Evolutionary conservation across 2,329 filamentous ascomycete genomes (phyloP), one percentile per base, ranked within the genome.

Genomic region (Apiospora aurea): DNA sequence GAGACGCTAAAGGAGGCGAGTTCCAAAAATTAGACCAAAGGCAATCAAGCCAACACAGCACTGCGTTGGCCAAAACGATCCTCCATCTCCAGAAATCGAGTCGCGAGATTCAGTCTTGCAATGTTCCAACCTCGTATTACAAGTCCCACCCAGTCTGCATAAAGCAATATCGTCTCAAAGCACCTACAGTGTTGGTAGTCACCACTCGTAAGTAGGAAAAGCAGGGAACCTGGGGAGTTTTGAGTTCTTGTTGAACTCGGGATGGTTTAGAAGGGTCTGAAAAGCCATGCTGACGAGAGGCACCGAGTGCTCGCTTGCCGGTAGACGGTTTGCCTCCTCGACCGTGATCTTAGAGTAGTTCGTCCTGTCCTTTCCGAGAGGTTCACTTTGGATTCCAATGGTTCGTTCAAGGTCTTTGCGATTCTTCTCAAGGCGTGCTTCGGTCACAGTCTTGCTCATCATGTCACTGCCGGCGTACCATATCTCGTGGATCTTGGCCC

Each of bases 201-300:
- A 64, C 8, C 57, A 64, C 34, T 64, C n/a, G 34, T 34, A 64
- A 10, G 57, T 41, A 13, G 57, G 57, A 13, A 41, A 38, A 3
- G 18, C 26, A 13, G 46, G 34, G 21, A 73, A 77, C 57, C 47
- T 74, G 13, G 76, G 76, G 38, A 77, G 73, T 4, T 71, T 72
- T 14, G 72, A 61, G 34, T 70, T 57, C 0, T 67, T 67, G 10
- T 71, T 72, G 47, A 78, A 69, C 16, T 73, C 74, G 1, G 75
- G 75, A 14, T 71, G 71, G 68, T 73, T 74, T n/a, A 70, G 71
- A n/a, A 80, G 46, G 24, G 76, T 74, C 69, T 77, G 76, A 29
- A 84, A 81, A 3, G 80, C 78, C 81, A 86, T 82, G 68, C 81
- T 83, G 13, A 88, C 70, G 14, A 88, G 78, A 1, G 85, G 84